Evolutionary conservation across 805 yeast species (phyloP), one percentile per base, ranked within the genome.

Genomic region (Blastobotrys americana): DNA sequence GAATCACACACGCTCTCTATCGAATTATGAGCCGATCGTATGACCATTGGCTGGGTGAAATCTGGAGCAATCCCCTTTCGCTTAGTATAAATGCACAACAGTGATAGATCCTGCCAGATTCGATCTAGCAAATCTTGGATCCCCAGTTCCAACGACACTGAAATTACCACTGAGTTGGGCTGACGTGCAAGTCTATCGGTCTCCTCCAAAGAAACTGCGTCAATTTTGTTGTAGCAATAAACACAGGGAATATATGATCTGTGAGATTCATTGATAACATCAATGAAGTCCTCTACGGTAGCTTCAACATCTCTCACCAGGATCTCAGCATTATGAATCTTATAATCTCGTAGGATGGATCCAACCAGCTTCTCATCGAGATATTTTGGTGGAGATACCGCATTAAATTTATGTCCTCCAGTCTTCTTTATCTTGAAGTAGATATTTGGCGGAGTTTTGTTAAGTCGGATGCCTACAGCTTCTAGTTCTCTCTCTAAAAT

Each of bases 211-310:
- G 96, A 85, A 9, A 90, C 97, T 0, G 96, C 90, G 62, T 90
- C 98, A 39, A 90, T 78, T 73, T 90, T 90, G 71, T 93, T 90
- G 71, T 88, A 93, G 19, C 86, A 96, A 58, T 93, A 90, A 21
- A 90, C 72, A 64, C 97, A 93, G 54, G 85, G 87, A 63, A 88
- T 81, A 63, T 90, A 90, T 8, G 87, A 81, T 49, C 94, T 78
- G 62, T 87, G 95, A 47, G 77, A 78, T 38, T 85, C 94, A 62
- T 93, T 93, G 47, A 90, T 81, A 8, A 84, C 80, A 64, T 90
- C 97, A 53, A 90, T 90, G 60, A 83, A 84, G 58, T 90, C 97
- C 57, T 90, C 98, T 33, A 93, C 80, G 0, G 97, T 86, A 51
- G 81, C 83, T 52, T 84, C 77, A 48, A 85, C 95, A 63, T 90